Conservation (phyloP, 192 early-diverging fungal species). For the Gryganskiella cystojenkinii region DNA sequence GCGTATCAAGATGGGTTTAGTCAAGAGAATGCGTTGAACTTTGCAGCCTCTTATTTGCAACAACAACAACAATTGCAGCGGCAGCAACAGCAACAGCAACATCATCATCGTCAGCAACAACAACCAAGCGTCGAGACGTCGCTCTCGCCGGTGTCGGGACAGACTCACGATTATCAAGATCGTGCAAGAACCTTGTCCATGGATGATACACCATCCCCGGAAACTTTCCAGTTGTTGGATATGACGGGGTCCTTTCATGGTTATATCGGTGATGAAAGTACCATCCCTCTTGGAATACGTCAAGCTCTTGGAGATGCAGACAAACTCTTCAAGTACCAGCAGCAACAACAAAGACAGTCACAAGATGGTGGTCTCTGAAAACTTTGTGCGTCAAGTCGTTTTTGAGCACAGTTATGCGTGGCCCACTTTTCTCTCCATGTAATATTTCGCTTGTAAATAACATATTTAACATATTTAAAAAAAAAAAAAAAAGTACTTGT, state of each 20-base stretch:
- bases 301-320: conserved; percentile 20
- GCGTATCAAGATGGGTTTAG: conserved; percentile 45
- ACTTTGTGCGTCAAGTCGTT: too few relatives aligned
- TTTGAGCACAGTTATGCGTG: too few relatives aligned
- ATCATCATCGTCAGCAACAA: neutral
- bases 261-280: conserved; percentile 20
- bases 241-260: conserved; percentile 13
- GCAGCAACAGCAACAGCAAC: conserved; percentile 10
- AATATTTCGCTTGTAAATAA: too few relatives aligned
- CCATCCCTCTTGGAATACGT: conserved; percentile 20
- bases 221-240: conserved; percentile 15
- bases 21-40: conserved; percentile 35
- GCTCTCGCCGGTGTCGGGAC: neutral
- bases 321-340: conserved; percentile 32
- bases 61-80: conserved; percentile 29
- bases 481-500: too few relatives aligned
- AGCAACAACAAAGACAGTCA: neutral
- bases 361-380: neutral
- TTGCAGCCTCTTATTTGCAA: conserved; percentile 33
- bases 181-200: neutral
- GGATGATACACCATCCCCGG: conserved; percentile 31
- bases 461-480: too few relatives aligned
- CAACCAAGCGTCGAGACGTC: neutral
- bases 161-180: neutral
- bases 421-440: too few relatives aligned